Evolutionary conservation across 2,329 filamentous ascomycete species (phyloP), one percentile per base, ranked within the genome.

Genomic region (Pyrenophora teres): DNA sequence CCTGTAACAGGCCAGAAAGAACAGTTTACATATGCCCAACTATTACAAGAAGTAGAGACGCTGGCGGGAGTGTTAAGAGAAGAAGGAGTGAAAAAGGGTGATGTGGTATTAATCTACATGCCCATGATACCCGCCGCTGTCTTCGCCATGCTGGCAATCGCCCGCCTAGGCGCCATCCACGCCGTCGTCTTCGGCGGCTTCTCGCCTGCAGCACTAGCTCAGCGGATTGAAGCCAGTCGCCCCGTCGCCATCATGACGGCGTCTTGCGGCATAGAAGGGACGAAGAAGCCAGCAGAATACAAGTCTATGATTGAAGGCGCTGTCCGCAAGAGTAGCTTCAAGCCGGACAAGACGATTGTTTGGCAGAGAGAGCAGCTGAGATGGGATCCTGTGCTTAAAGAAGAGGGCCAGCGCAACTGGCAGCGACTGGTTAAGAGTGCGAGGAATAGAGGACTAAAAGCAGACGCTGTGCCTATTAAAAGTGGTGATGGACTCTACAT

Each of bases 161-260:
- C 86, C 54, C 85, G 92, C 8, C 80, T 97, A 0, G 93, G 92
- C 9, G 93, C 92, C 13, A 85, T 97, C 45, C 93, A 97, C 70
- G 87, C 90, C 3, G 90, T 96, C 4, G 93, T 97, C 3, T 97
- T 97, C 73, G 93, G 93, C 36, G 92, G 93, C 0, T 97, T 97
- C 70, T 91, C 90, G 0, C 81, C 92, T 0, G 79, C 81, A 8
- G 89, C 92, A 3, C 80, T 97, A 38, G 90, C 92, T 1, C 92
- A 97, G 75, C 83, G 92, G 21, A 96, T 97, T 60, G 91, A 96
- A 43, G 88, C 89, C 0, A 90, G 88, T 6, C 82, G 82, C 30
- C 90, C 92, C 6, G 83, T 83, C 7, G 86, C 83, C 8, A 85
- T 97, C 41, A 83, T 97, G 70, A 96, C 92, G 0, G 92, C 92